phyloP scores from a whole-genome alignment of 176 grass and related monocot species.

The Avena sativa region DNA sequence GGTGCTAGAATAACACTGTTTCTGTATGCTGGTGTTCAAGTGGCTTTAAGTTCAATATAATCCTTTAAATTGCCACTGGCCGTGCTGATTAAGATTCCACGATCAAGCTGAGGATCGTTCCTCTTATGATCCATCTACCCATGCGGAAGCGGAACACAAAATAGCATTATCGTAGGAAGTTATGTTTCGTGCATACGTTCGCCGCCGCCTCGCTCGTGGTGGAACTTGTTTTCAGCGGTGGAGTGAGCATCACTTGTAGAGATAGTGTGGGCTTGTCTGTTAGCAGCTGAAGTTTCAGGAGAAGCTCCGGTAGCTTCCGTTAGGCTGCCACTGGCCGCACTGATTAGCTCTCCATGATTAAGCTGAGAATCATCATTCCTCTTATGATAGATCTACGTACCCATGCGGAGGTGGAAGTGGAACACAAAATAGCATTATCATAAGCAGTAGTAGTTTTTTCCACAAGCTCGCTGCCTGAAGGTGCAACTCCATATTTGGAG shows the following conservation, averaged over 20 bases:
- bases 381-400: neutral
- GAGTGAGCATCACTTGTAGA: neutral
- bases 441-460: neutral
- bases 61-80: neutral
- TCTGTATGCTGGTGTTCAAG: neutral
- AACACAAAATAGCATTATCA: neutral
- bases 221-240: neutral
- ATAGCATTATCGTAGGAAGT: neutral
- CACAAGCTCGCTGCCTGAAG: neutral
- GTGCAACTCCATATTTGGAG: neutral
- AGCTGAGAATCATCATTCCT: neutral
- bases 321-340: neutral
- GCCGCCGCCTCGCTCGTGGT: neutral
- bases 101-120: neutral
- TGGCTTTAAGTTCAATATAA: neutral
- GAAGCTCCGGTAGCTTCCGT: neutral
- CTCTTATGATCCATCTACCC: neutral
- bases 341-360: neutral
- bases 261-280: neutral
- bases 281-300: neutral
- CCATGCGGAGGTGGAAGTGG: neutral
- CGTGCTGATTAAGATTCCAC: neutral
- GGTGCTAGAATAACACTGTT: neutral
- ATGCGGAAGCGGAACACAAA: neutral
- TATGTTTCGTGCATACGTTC: neutral